phyloP scores from a whole-genome alignment of 2,329 filamentous ascomycete genomes.

The Coniosporium tulheliwenetii region DNA sequence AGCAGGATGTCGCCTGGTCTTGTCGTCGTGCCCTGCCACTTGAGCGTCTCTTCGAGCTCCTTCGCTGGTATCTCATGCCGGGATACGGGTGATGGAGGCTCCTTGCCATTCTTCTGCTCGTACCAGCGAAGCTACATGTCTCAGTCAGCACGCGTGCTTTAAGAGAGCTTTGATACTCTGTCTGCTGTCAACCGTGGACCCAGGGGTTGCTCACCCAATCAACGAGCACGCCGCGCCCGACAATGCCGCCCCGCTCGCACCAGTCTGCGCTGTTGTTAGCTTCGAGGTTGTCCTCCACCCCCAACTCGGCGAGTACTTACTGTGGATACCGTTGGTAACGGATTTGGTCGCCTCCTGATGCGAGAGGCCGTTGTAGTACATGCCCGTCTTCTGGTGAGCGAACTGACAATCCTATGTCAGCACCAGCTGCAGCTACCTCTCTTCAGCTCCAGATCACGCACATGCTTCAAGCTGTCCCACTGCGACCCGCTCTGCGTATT shows the following conservation, averaged over 20 bases:
- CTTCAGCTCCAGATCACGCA: neutral
- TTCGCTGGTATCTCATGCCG: neutral
- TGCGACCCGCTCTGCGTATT: slow-evolving; percentile 31
- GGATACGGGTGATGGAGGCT: neutral
- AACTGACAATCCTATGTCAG: slow-evolving; percentile 6
- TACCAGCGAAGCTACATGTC: neutral
- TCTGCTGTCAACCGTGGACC: too few species aligned
- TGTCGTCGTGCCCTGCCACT: neutral
- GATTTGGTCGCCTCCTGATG: slow-evolving; percentile 11
- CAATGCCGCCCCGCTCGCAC: slow-evolving; percentile 22
- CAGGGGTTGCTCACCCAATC: neutral
- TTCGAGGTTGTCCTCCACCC: too few species aligned
- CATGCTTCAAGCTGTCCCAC: slow-evolving; percentile 29
- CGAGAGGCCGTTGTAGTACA: slow-evolving; percentile 25
- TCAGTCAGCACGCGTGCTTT: too few species aligned
- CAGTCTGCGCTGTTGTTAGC: slow-evolving; percentile 7
- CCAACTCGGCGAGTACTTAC: neutral
- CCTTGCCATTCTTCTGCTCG: slow-evolving; percentile 1
- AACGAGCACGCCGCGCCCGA: slow-evolving; percentile 23
- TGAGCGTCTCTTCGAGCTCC: slow-evolving; percentile 1
- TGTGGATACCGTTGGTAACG: slow-evolving; percentile 17
- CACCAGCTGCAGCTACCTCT: neutral
- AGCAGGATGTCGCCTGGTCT: slow-evolving; percentile 41
- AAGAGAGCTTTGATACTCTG: too few species aligned
- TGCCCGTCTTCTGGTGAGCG: slow-evolving; percentile 22